Base-by-base conservation (phyloP, 371 early-diverging fungal species). In the Mucor velutinosus region DNA sequence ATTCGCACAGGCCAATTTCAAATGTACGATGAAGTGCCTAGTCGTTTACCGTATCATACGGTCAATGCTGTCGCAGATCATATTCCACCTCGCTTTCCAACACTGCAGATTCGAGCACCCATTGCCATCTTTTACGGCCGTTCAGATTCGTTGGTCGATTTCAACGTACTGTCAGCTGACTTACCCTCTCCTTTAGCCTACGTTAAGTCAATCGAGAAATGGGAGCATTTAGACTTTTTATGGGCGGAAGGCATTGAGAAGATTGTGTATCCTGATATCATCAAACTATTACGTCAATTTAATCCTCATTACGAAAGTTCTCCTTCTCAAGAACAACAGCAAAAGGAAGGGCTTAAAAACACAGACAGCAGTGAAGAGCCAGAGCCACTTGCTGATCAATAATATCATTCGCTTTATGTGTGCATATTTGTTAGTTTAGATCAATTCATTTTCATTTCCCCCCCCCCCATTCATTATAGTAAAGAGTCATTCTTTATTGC, bases 121-220 rank as follows among this genome's bases (percentile, higher is more conserved):
- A 89, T 96, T 27, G 94, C 94, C 12, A 78, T 97, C 55, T 96
- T 97, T 77, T 93, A 95, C 67, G 98, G 98, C 45, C 93, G 93
- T 17, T 82, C 87, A 4, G 97, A 97, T 67, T 90, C 95, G 1
- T 79, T 97, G 17, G 90, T 94, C 0, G 90, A 96, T 51, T 89
- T 93, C 43, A 66, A 87, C 30, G 81, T 80, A 12, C 72, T 94
- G 12, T 62, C 89, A 2, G 80, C 80, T 7, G 86, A 90, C 43
- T 57, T 90, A 11, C 90, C 89, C 1, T 62, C 73, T 0, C 83
- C 82, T 7, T 75, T 88, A 11, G 87, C 83, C 0, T 89, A 88
- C 58, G 82, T 85, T 3, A 86, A 88, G 70, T 87, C 90, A 25
- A 80, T 94, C 21, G 71, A 78, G 17, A 77, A 83, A 62, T 94